Base-by-base conservation (phyloP, 108 stramenopile species). In the Cyclotella choctawhatcheeana region DNA sequence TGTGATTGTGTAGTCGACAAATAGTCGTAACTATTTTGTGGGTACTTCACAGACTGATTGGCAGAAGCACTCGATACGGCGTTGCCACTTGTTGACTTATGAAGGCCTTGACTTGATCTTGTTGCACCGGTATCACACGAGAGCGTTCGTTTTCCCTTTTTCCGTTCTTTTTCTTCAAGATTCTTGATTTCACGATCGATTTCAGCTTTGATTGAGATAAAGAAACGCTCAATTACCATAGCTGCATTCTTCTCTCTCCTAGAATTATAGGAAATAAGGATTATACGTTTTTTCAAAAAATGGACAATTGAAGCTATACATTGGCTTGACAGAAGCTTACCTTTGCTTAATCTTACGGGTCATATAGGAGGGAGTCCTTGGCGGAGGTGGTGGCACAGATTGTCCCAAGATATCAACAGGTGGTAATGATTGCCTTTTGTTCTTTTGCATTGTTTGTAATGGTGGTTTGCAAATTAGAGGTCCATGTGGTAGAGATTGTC, bases 151-250 rank as follows among this genome's bases (percentile, higher is more conserved):
- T 60, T 60, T 10, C 18, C 59, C 32, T 63, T 82, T 58, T 82
- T 88, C 22, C 80, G 68, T 26, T 75, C 65, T 60, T 86, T 84
- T 31, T 67, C 71, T 44, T 55, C 71, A 74, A 73, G 65, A 22
- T 43, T 55, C 20, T 52, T 25, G 0, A 93, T 77, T 74, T 88
- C 81, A 26, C 82, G 79, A 26, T 93, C 88, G 17, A 88, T 88
- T 59, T 89, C 88, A 24, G 59, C 62, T 73, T 84, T 85, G 14
- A 90, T 88, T 71, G 61, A 63, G 51, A 85, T 69, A 64, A 90
- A 93, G 54, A 93, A 93, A 4, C 87, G 74, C 54, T 90, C 86
- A 44, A 93, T 88, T 0, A 82, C 63, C 31, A 73, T 43, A 10
- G 89, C 92, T 50, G 89, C 92, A 47, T 70, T 55, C 44, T 81